These are phyloP conservation scores for Talaromyces sp. DNA, from an alignment of 2,329 filamentous ascomycete species.

Conservation along the genomic window DNA sequence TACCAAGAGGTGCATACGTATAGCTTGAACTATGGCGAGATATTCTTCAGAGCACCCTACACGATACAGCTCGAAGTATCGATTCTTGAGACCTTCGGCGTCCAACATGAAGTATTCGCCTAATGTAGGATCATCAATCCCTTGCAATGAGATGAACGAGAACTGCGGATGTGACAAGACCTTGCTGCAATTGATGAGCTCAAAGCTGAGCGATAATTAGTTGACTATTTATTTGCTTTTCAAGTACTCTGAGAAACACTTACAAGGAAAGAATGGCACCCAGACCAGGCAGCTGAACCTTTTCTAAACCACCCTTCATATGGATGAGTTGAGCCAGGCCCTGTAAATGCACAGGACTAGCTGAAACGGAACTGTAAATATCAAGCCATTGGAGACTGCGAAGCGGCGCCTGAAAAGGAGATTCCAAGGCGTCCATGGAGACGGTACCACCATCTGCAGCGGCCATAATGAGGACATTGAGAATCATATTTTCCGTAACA, in stretches of 20 bases:
- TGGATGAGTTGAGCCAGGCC: conserved; percentile 22
- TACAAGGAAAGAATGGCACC: conserved; percentile 30
- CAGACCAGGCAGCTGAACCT: conserved; percentile 28
- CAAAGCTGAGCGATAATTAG: neutral
- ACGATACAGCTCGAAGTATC: conserved; percentile 11
- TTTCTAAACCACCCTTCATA: conserved; percentile 26
- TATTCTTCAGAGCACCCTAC: conserved; percentile 22
- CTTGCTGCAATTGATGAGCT: conserved; percentile 1
- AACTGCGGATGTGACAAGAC: conserved; percentile 2
- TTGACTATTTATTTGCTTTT: neutral
- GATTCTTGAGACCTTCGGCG: neutral
- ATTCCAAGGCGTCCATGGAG: neutral
- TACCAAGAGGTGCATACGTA: conserved; percentile 4
- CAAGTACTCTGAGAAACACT: neutral
- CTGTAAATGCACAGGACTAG: conserved; percentile 18
- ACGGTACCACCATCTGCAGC: neutral
- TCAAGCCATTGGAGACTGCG: conserved; percentile 23
- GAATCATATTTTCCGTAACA: conserved; percentile 17
- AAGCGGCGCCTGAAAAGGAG: conserved; percentile 19
- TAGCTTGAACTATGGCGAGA: conserved; percentile 22
- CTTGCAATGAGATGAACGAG: conserved; percentile 8
- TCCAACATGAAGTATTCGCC: conserved; percentile 1
- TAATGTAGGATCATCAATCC: neutral
- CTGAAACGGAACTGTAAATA: conserved; percentile 19
- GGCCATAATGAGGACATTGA: conserved; percentile 11